Percentiles rank a stretch among this genome's conserved stretches.
Evolutionary conservation across 148 eudicot genomes (phyloP).

Genomic region (Chenopodium berlandieri): DNA sequence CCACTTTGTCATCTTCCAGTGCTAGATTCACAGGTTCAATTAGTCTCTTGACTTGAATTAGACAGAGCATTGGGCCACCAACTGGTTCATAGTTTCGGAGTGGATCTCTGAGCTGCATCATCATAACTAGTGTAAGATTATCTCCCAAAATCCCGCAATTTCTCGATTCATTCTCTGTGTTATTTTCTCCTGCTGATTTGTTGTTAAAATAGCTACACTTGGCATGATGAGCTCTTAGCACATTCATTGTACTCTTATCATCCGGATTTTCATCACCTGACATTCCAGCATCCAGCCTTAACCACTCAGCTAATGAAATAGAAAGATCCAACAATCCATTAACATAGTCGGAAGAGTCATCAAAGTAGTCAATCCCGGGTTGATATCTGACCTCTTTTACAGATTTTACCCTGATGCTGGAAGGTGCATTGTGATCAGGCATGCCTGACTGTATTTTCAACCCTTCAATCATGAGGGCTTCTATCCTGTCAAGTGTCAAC

Average conservation of each 20-base stretch:
- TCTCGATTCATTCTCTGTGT: conserved; percentile 37
- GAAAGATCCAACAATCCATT: conserved; percentile 67
- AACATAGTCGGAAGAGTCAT: conserved; percentile 10
- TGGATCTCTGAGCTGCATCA: conserved; percentile 91
- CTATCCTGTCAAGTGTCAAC: conserved; percentile 69
- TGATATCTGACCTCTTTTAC: conserved; percentile 41
- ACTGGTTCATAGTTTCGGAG: conserved; percentile 85
- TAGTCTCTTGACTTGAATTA: conserved; percentile 65
- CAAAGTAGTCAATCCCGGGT: conserved; percentile 33
- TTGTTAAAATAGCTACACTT: conserved; percentile 30
- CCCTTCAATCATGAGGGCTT: conserved; percentile 82
- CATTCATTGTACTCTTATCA: conserved; percentile 49
- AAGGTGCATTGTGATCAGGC: conserved; percentile 70
- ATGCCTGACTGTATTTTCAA: conserved; percentile 79
- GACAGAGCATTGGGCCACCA: conserved; percentile 87
- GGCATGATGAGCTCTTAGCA: conserved; percentile 83
- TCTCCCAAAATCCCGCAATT: conserved; percentile 62
- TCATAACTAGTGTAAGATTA: conserved; percentile 61
- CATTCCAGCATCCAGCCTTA: conserved; percentile 69
- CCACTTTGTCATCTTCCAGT: conserved; percentile 5
- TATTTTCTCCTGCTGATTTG: conserved; percentile 42
- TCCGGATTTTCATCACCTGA: conserved; percentile 44
- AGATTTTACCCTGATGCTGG: conserved; percentile 53
- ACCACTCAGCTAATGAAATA: conserved; percentile 80
- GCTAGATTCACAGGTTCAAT: not conserved